Evolutionary conservation across 495 filamentous ascomycete species (phyloP).

Genomic region (Hypoxylon fuscum): DNA sequence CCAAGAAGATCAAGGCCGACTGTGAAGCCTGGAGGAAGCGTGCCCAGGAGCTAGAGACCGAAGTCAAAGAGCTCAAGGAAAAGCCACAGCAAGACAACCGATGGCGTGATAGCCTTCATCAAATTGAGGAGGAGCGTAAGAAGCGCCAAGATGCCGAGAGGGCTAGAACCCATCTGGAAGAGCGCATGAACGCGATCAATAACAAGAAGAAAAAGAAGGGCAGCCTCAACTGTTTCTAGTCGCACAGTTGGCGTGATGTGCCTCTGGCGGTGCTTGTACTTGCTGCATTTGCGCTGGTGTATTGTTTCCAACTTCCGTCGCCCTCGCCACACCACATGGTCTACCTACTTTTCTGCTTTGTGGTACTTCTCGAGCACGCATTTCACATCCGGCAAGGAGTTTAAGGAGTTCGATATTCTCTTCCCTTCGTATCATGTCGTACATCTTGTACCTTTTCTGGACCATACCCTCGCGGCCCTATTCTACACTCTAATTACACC

Average conservation of each 20-base stretch:
- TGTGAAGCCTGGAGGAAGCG: constrained; percentile 91
- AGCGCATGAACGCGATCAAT: constrained; percentile 90
- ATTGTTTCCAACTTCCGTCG: constrained; percentile 6
- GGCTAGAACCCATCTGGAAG: constrained; percentile 86
- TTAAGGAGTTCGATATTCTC: constrained; percentile 24
- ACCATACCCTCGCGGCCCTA: constrained; percentile 23
- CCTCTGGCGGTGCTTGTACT: constrained; percentile 7
- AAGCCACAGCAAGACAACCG: constrained; percentile 64
- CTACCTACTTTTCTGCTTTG: constrained; percentile 7
- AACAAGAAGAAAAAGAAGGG: constrained; percentile 96
- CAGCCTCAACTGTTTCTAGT: constrained; percentile 94
- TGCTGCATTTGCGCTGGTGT: constrained; percentile 3
- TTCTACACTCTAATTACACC: constrained; percentile 25
- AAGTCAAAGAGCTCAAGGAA: constrained; percentile 72
- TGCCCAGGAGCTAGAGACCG: constrained; percentile 77
- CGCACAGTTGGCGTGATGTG: constrained; percentile 22
- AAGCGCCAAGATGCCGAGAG: constrained; percentile 87
- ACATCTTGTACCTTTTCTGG: constrained; percentile 17
- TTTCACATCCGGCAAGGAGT: constrained; percentile 34
- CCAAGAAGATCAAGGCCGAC: constrained; percentile 85
- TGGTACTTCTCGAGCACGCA: constrained; percentile 10
- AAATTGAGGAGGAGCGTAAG: constrained; percentile 92
- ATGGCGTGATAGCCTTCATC: constrained; percentile 77
- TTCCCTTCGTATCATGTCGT: constrained; percentile 15
- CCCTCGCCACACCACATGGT: constrained; percentile 9